Evolutionary conservation across 2,329 filamentous ascomycete genomes (phyloP).

Genomic region (Amauroascus niger): DNA sequence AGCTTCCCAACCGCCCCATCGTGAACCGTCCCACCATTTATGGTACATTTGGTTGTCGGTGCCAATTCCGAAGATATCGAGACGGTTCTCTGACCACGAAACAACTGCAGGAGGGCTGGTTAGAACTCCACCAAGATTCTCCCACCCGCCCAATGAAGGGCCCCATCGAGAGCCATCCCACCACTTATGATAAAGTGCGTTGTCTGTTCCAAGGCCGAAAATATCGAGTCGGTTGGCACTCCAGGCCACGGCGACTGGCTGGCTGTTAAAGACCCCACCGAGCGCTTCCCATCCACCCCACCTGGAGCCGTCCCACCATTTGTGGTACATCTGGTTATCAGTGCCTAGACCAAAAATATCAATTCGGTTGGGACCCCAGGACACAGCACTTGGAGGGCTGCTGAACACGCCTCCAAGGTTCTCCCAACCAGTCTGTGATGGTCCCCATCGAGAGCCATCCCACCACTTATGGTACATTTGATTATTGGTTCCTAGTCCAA

Average conservation of each 20-base stretch:
- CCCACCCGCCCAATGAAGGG: slow-evolving; percentile 15
- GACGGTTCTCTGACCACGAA: slow-evolving; percentile 17
- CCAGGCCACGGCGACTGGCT: slow-evolving; percentile 15
- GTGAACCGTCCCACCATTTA: slow-evolving; percentile 15
- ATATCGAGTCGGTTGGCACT: slow-evolving; percentile 15
- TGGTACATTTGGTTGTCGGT: slow-evolving; percentile 19
- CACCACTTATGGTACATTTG: slow-evolving; percentile 19
- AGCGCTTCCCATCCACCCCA: slow-evolving; percentile 16
- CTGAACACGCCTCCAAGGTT: slow-evolving; percentile 18
- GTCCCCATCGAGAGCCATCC: slow-evolving; percentile 15
- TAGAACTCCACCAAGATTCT: slow-evolving; percentile 19
- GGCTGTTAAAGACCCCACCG: slow-evolving; percentile 14
- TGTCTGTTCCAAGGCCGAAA: slow-evolving; percentile 15
- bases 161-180: slow-evolving; percentile 15
- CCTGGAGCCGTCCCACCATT: slow-evolving; percentile 16
- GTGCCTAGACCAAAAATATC: slow-evolving; percentile 20
- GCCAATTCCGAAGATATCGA: slow-evolving; percentile 21
- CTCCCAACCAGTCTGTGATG: slow-evolving; percentile 16
- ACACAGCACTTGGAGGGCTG: slow-evolving; percentile 18
- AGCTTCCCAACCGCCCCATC: slow-evolving; percentile 14
- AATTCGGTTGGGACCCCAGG: slow-evolving; percentile 18
- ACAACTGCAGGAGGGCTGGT: slow-evolving; percentile 18
- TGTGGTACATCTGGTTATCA: slow-evolving; percentile 18
- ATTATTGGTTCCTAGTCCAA: slow-evolving; percentile 18
- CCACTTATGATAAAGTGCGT: slow-evolving; percentile 16